Base-by-base conservation (phyloP, 371 early-diverging fungal genomes). In the Actinomucor elegans region DNA sequence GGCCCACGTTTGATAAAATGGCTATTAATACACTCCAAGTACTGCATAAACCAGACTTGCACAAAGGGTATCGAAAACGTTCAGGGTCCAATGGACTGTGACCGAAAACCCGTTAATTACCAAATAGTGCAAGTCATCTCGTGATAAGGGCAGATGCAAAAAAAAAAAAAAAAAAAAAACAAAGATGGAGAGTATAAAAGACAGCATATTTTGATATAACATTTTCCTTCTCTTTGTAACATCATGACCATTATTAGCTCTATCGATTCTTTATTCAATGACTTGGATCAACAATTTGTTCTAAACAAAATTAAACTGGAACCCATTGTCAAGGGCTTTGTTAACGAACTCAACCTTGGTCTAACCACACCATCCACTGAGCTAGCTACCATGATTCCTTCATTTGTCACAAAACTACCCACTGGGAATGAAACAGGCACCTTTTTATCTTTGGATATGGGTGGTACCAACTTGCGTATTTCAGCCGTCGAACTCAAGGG, bases 391-490 rank as follows among this genome's bases (percentile, higher is more conserved):
- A 75, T 71, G 80, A 80, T 94, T 55, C 95, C 96, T 11, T 88
- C 92, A 8, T 94, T 80, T 73, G 92, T 96, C 35, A 77, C 79
- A 20, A 71, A 81, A n/a, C 71, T 81, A 10, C 95, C 95, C 9
- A 86, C 83, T 9, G 94, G 94, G 23, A 66, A 81, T 57, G 96
- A 96, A 62, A 80, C 66, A 17, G 96, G 95, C 35, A 75, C 79
- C 5, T 93, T 80, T 66, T 76, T 97, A 26, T 93, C 94, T 7
- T 77, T 97, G 40, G 96, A 96, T 67, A 71, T 96, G 24, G 97
- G 96, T 40, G 96, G 96, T 32, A 91, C 94, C 43, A 92, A 94
- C 66, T 76, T 96, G 56, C 86, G 97, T 12, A 91, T 96, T 0
- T 92, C 90, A 61, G 80, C 36, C 7, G 36, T 55, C 6, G 48